These are phyloP conservation scores for Russula sp. DNA, from an alignment of 768 basidiomycete species.

Conservation along the genomic window DNA sequence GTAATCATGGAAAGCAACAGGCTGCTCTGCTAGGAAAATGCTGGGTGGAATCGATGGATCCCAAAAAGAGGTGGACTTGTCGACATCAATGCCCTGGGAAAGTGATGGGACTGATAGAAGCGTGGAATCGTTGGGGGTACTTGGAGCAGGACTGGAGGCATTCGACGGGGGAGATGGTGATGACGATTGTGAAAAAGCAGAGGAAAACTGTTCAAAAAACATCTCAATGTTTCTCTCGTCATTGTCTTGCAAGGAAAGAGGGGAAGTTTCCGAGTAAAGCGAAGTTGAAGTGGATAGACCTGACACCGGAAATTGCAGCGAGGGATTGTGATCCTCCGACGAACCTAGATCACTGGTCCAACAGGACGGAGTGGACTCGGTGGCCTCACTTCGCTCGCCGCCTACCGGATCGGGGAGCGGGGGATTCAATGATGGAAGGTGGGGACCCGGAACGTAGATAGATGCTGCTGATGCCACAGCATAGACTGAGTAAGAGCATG, in stretches of 20 bases:
- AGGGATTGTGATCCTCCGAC: neutral
- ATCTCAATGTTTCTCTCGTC: neutral
- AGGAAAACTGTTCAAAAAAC: neutral
- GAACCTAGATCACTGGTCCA: neutral
- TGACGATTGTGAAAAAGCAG: neutral
- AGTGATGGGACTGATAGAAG: neutral
- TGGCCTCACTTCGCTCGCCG: neutral
- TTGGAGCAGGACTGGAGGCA: neutral
- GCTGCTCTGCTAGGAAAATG: neutral
- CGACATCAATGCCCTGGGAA: too few relatives aligned
- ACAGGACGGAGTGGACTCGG: neutral
- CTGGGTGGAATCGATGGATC: constrained; percentile 8
- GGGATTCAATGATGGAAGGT: neutral
- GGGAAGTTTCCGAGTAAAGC: neutral
- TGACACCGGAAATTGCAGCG: neutral
- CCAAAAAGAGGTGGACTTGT: neutral
- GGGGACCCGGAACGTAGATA: neutral
- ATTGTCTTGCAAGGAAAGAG: neutral
- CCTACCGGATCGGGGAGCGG: neutral
- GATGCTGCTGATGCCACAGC: neutral
- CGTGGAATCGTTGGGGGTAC: neutral
- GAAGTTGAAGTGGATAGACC: neutral
- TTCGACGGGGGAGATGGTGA: neutral
- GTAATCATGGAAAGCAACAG: neutral
- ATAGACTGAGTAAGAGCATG: neutral